Conservation (phyloP, 2,329 filamentous ascomycete species). For the Coniochaeta sp. region DNA sequence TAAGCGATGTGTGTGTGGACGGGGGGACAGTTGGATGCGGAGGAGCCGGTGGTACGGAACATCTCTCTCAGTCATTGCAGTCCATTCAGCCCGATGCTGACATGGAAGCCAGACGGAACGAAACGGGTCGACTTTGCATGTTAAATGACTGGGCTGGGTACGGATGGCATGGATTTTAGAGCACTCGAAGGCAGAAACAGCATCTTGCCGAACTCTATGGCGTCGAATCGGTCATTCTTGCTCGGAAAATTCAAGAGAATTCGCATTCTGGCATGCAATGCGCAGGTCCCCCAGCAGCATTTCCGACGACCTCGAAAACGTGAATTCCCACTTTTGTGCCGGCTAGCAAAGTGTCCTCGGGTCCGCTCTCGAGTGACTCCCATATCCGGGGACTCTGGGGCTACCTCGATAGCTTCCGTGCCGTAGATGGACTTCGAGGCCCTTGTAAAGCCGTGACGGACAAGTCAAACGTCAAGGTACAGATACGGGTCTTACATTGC, state of each 20-base stretch:
- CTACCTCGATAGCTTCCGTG: slow-evolving; percentile 50
- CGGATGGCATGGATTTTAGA: slow-evolving; percentile 3
- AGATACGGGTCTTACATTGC: slow-evolving; percentile 58
- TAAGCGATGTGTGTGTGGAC: slow-evolving; percentile 29
- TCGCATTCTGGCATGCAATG: not conserved
- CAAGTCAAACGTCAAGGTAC: slow-evolving; percentile 50
- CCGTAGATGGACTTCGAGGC: slow-evolving; percentile 49
- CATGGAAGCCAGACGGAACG: not conserved
- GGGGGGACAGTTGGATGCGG: not conserved
- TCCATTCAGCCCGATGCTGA: not conserved
- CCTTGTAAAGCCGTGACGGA: slow-evolving; percentile 55
- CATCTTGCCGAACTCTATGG: not conserved
- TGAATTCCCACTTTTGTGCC: slow-evolving; percentile 17
- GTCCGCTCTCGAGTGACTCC: slow-evolving; percentile 22
- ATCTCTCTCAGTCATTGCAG: not conserved
- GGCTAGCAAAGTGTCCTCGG: slow-evolving; percentile 52
- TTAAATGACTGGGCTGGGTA: slow-evolving; percentile 2
- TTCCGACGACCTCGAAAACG: not conserved
- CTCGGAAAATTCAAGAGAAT: slow-evolving; percentile 2
- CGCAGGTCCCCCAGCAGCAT: not conserved
- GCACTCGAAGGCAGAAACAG: slow-evolving; percentile 1
- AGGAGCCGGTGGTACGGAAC: not conserved
- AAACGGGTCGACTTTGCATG: not conserved
- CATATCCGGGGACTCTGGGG: slow-evolving; percentile 46
- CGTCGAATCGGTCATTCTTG: slow-evolving; percentile 3